phyloP scores from a whole-genome alignment of 2,329 filamentous ascomycete species.

The Beauveria brongniartii region DNA sequence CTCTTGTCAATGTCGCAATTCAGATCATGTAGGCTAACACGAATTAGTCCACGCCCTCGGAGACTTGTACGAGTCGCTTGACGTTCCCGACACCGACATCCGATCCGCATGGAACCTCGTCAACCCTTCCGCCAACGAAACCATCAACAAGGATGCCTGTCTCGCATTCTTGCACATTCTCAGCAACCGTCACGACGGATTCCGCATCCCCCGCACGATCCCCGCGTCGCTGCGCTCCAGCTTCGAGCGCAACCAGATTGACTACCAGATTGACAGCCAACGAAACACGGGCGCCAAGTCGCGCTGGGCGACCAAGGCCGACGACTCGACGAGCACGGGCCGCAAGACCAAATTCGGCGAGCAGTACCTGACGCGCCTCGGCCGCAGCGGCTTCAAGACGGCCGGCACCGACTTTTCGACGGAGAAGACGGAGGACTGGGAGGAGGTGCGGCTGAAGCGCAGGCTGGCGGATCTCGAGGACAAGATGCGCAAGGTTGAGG shows the following conservation, averaged over 20 bases:
- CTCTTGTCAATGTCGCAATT: neutral
- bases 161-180: constrained; percentile 95
- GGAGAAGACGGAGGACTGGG: constrained; percentile 89
- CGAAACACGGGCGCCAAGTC: constrained; percentile 50
- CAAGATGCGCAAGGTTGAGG: constrained; percentile 77
- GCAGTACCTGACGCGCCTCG: constrained; percentile 86
- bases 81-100: constrained; percentile 68
- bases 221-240: constrained; percentile 83
- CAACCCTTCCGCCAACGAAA: constrained; percentile 75
- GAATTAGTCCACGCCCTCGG: constrained; percentile 62
- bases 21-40: neutral
- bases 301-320: constrained; percentile 70
- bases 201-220: constrained; percentile 83
- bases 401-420: constrained; percentile 84
- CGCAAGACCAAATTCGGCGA: constrained; percentile 97
- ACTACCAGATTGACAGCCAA: constrained; percentile 83
- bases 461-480: constrained; percentile 83
- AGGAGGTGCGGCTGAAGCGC: constrained; percentile 90
- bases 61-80: constrained; percentile 76
- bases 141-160: constrained; percentile 89
- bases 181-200: constrained; percentile 91
- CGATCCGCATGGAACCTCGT: constrained; percentile 95
- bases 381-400: constrained; percentile 71
- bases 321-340: constrained; percentile 74
- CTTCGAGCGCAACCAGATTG: constrained; percentile 93